A percentile compares a stretch with the other conserved stretches of the same genome.
Conservation (phyloP, 345 rosid species). For the Citrus australasica region DNA sequence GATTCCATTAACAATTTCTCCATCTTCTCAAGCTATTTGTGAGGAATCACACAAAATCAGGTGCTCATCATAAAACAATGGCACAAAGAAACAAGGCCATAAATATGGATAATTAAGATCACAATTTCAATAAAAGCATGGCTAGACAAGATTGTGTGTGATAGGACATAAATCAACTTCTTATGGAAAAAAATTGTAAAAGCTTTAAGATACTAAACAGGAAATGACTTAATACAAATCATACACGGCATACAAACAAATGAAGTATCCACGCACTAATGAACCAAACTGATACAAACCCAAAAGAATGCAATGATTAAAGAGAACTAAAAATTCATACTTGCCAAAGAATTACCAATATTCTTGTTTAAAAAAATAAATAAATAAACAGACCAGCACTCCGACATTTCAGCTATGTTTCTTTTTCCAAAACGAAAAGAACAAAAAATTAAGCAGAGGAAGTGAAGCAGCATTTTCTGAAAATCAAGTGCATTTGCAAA, state of each 20-base stretch:
- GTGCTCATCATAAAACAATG: background rate
- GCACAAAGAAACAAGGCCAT: background rate
- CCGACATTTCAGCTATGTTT: background rate
- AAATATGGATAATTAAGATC: background rate
- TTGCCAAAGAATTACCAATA: background rate
- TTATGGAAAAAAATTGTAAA: no score
- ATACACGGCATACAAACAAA: background rate
- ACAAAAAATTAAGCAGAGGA: background rate
- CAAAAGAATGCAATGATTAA: background rate
- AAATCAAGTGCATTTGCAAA: background rate
- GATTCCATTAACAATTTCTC: conserved; percentile 44
- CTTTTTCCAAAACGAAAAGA: background rate
- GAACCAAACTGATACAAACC: background rate
- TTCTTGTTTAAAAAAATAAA: background rate
- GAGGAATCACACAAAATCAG: background rate
- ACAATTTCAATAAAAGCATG: background rate
- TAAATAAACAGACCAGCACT: background rate
- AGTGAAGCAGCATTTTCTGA: background rate
- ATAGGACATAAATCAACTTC: background rate
- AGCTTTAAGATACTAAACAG: background rate
- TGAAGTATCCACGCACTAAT: background rate
- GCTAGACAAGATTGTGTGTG: background rate
- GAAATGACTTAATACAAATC: background rate
- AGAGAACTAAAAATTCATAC: background rate
- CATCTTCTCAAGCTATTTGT: conserved; percentile 49